A percentile compares a stretch with the other conserved stretches of the same genome.
These are phyloP conservation scores for Saccharum officinarum DNA, from an alignment of 176 grass and related monocot genomes.

Conservation along the genomic window DNA sequence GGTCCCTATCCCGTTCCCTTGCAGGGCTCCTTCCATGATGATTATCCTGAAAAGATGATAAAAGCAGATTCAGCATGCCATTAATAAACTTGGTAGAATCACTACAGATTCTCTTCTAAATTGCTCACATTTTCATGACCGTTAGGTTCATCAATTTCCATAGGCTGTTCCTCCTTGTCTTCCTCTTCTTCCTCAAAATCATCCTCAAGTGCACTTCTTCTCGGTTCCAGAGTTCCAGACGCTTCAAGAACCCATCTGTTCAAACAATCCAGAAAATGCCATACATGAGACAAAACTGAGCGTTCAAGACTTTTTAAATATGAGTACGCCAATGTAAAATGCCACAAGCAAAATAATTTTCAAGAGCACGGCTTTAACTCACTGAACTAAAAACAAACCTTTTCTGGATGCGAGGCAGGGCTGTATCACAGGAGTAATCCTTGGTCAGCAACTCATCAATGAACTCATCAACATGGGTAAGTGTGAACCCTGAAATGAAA, in stretches of 20 bases:
- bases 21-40: slow-evolving; percentile 75
- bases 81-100: not conserved
- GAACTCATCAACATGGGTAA: slow-evolving; percentile 83
- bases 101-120: not conserved
- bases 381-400: slow-evolving; percentile 47
- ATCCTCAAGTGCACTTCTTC: slow-evolving; percentile 96
- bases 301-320: not conserved
- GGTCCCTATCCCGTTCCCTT: slow-evolving; percentile 62
- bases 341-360: not conserved
- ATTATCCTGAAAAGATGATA: slow-evolving; percentile 49
- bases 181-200: slow-evolving; percentile 99
- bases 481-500: slow-evolving; percentile 58
- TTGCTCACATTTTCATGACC: slow-evolving; percentile 56
- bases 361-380: not conserved
- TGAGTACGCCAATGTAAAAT: not conserved
- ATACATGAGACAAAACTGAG: not conserved
- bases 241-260: slow-evolving; percentile 84
- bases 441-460: slow-evolving; percentile 91
- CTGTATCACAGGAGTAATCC: slow-evolving; percentile 86
- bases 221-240: slow-evolving; percentile 78
- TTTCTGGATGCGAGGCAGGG: slow-evolving; percentile 93
- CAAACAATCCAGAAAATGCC: slow-evolving; percentile 1
- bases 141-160: slow-evolving; percentile 65
- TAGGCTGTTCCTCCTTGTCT: slow-evolving; percentile 65
- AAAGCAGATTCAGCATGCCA: slow-evolving; percentile 20